phyloP scores from a whole-genome alignment of 2,329 filamentous ascomycete species.

The Phaeosphaeria sp. region DNA sequence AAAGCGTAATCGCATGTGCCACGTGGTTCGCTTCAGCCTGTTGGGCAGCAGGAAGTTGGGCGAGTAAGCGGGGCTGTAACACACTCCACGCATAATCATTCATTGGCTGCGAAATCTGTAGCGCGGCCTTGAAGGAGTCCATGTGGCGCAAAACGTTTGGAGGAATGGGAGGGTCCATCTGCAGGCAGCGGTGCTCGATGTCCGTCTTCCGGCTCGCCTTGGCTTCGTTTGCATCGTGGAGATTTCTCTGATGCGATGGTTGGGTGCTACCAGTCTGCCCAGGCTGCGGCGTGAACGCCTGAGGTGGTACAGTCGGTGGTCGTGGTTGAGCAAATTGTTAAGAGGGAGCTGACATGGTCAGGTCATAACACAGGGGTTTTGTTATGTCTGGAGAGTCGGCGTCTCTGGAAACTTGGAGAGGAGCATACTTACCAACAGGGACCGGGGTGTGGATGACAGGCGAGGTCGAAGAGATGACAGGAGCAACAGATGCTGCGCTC shows the following conservation, averaged over 20 bases:
- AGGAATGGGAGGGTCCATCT: constrained; percentile 70
- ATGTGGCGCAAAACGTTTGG: constrained; percentile 70
- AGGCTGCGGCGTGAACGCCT: constrained; percentile 40
- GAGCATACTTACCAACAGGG: constrained; percentile 44
- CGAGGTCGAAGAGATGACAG: constrained; percentile 29
- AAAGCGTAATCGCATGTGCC: constrained; percentile 52
- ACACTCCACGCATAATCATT: constrained; percentile 73
- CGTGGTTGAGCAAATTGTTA: constrained; percentile 37
- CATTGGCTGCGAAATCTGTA: constrained; percentile 71
- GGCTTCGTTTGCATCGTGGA: constrained; percentile 67
- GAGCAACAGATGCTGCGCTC: constrained; percentile 22
- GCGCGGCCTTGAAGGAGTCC: constrained; percentile 75
- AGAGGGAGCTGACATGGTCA: constrained; percentile 39
- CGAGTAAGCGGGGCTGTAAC: constrained; percentile 70
- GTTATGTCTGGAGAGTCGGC: not conserved
- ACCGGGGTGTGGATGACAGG: constrained; percentile 42
- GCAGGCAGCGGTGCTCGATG: constrained; percentile 73
- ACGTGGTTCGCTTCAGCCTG: constrained; percentile 59
- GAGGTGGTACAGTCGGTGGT: constrained; percentile 42
- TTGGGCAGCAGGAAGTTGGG: constrained; percentile 71
- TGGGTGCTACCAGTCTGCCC: constrained; percentile 27
- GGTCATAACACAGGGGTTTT: constrained; percentile 4
- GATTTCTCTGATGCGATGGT: constrained; percentile 57
- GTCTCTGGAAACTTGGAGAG: constrained; percentile 1
- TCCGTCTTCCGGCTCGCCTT: constrained; percentile 70